Evolutionary conservation across 257 asterid genomes (phyloP), one percentile per base, ranked within the genome.

Genomic region (Solanum microdontum): DNA sequence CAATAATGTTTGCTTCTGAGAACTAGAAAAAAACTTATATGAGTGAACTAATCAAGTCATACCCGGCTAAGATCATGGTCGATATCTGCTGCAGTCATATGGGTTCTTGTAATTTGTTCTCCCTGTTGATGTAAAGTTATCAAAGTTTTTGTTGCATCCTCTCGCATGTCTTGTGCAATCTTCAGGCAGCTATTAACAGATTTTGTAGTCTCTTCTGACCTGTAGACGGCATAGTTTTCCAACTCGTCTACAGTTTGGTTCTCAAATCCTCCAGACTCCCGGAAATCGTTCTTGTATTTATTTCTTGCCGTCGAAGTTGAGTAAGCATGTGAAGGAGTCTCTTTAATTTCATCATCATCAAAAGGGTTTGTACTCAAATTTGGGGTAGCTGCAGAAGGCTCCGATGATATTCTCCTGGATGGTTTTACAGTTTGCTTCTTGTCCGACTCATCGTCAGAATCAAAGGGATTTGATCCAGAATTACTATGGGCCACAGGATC

Each of bases 11-110:
- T 82, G 66, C 68, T 28, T 82, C 24, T 48, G 69, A 7, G 8
- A 82, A 82, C 43, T 32, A 30, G 64, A 28, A 17, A 48, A 79
- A 32, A 36, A 2, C 82, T 74, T 36, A 48, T 48, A 82, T 48
- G 19, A 82, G 69, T 9, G 69, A 51, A 30, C 43, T 28, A 82
- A 48, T 19, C 68, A 80, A 87, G 60, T 86, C 94, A 90, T 95
- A 97, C 99, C 97, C 95, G 91, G 86, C 99, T 96, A 87, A 97
- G 99, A 88, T 95, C 98, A 80, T 92, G 94, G 87, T 97, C 99
- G 2, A 97, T 94, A 82, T 96, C 98, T 70, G 98, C 98, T 76
- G 98, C 99, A 87, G 89, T 91, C 92, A 89, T 77, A 90, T 97
- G 99, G 24, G 98, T 95, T 90, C 93, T 91, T 3, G 97, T 91